Base-by-base conservation (phyloP, 2,329 filamentous ascomycete genomes). In the Septoria linicola region DNA sequence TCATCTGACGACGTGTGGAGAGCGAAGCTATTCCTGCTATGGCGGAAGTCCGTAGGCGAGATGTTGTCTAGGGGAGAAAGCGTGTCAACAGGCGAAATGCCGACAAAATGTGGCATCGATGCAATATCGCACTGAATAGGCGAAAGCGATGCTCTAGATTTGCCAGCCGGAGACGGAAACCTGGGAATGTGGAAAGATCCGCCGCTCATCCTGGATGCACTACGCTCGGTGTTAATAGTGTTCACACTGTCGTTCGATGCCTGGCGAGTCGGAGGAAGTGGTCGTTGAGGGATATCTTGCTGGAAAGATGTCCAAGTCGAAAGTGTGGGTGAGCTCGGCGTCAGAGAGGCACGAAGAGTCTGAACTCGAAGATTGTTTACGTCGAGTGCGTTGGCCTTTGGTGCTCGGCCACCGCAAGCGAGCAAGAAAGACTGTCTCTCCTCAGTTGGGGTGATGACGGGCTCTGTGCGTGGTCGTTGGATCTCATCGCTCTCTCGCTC, bases 311-410 rank as follows among this genome's bases (percentile, higher is more conserved):
- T 62, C 64, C 58, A 73, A 35, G 20, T 59, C 3, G 70, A 69
- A 4, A 74, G 52, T 1, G 66, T 69, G 0, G 72, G 68, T 11
- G 73, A 75, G 44, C 64, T 71, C 0, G 69, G 62, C 2, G 70
- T 74, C 35, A 75, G 53, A 0, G 71, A 72, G 30, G 70, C 69
- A 34, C 66, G 61, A 14, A 72, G 65, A 54, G 45, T 67, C 57
- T 49, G 70, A 41, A 60, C 65, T 59, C 58, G 55, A 4, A 73
- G 51, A 8, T 54, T 49, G 31, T 36, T 41, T 11, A 32, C 6
- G 14, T 39, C 31, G 1, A 49, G 30, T 10, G 51, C 36, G 8
- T 43, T 44, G 43, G 51, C 51, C 16, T 41, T 49, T 2, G 51
- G 51, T 11, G 51, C 45, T 32, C 25, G 41, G 8, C 46, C 41